Evolutionary conservation across 441 rosid genomes (phyloP).

Genomic region (Viola pubescens): DNA sequence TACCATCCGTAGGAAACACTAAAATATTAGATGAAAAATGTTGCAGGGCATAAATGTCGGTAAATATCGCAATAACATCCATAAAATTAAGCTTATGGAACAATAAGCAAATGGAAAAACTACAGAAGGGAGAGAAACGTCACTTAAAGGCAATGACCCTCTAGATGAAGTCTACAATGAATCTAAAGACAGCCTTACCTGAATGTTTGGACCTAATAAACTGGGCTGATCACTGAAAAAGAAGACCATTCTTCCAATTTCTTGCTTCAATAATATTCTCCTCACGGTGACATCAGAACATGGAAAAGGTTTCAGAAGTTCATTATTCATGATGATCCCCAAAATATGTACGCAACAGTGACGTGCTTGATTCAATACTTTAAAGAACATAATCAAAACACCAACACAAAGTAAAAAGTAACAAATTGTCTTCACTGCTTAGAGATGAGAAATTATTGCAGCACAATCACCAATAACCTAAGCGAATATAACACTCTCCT

Average conservation of each 20-base stretch:
- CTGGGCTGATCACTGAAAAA: slow-evolving; percentile 99
- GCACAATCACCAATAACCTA: too few species aligned
- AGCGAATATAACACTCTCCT: too few species aligned
- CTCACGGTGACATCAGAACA: slow-evolving; percentile 48
- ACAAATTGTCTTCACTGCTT: too few species aligned
- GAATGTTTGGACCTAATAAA: slow-evolving; percentile 97
- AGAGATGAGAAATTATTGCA: too few species aligned
- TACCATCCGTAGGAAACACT: slow-evolving; percentile 64
- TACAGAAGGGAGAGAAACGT: neutral
- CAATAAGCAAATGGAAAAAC: neutral
- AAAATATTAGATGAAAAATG: slow-evolving; percentile 13
- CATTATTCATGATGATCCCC: too few species aligned
- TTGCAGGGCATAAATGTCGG: neutral
- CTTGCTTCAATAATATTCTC: slow-evolving; percentile 90
- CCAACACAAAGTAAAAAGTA: too few species aligned
- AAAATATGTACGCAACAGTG: too few species aligned
- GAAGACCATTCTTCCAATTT: slow-evolving; percentile 97
- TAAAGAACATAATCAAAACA: too few species aligned
- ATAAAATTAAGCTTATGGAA: too few species aligned
- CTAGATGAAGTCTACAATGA: too few species aligned
- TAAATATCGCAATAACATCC: neutral
- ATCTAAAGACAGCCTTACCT: slow-evolving; percentile 33
- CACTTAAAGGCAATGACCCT: neutral
- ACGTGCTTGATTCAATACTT: too few species aligned
- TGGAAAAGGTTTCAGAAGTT: too few species aligned